Conservation (phyloP, 140 eudicot species). For the Anethum foeniculum region DNA sequence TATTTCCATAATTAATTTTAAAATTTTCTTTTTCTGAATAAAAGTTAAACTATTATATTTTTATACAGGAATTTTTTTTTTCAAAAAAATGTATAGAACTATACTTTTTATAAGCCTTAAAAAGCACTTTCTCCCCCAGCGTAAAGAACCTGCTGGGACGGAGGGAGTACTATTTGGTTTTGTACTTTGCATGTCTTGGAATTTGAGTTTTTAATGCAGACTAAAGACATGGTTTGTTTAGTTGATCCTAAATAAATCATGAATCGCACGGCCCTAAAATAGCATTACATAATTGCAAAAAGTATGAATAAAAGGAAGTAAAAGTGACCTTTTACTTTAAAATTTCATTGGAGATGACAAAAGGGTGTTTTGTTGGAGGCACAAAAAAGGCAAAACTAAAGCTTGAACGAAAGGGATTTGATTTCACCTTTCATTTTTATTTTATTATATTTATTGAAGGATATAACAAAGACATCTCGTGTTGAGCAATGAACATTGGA, state of each 20-base stretch:
- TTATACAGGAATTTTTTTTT: no score
- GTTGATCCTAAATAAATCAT: conserved; percentile 10
- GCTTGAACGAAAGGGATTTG: background rate
- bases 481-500: background rate
- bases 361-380: conserved; percentile 25
- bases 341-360: conserved; percentile 17
- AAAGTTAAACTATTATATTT: no score
- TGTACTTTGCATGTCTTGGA: background rate
- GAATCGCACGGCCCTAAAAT: background rate
- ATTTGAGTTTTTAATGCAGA: background rate
- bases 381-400: background rate
- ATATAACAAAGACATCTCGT: conserved; percentile 10
- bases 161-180: background rate
- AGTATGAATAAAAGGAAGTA: background rate
- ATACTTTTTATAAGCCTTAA: no score
- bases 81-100: no score
- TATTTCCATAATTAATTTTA: no score
- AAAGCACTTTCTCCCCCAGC: no score
- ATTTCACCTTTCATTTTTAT: background rate
- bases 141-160: no score
- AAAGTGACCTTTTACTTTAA: background rate
- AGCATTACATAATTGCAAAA: conserved; percentile 9
- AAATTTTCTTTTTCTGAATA: no score
- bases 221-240: background rate
- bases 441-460: background rate